Percentiles rank a stretch among this genome's conserved stretches.
Conservation (phyloP, 2,329 filamentous ascomycete genomes). For the Claviceps pusilla region DNA sequence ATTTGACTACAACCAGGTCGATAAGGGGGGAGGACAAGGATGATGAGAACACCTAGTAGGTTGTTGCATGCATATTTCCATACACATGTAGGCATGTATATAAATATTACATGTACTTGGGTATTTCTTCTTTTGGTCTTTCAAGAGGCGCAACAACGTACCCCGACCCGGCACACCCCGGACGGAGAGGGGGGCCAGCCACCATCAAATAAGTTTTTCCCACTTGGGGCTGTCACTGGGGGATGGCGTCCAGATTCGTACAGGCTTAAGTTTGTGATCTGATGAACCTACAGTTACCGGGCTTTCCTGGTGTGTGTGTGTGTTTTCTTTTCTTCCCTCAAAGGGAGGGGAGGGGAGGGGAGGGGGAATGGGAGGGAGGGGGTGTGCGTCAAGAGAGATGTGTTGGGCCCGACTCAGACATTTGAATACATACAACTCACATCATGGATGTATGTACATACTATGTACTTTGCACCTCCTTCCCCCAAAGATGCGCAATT, state of each 20-base stretch:
- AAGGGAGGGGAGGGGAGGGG: too few species aligned
- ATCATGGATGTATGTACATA: neutral
- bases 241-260: neutral
- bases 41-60: too few species aligned
- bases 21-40: too few species aligned
- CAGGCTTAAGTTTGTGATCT: neutral
- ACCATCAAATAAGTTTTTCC: slow-evolving; percentile 3
- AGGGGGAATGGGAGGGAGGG: neutral
- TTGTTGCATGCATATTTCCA: too few species aligned
- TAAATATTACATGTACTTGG: too few species aligned
- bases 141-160: neutral
- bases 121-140: neutral
- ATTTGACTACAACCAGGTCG: too few species aligned
- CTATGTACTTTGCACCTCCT: neutral
- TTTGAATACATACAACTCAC: slow-evolving; percentile 3
- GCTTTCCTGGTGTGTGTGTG: neutral
- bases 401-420: neutral
- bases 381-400: neutral
- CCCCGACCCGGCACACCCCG: neutral
- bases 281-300: neutral
- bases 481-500: neutral
- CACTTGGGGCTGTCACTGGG: neutral
- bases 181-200: neutral
- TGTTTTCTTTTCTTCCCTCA: too few species aligned
- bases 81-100: too few species aligned